Percentiles rank a stretch among this genome's conserved stretches.
These are phyloP conservation scores for Hemileccinum impolitum DNA, from an alignment of 768 basidiomycete genomes.

Conservation along the genomic window DNA sequence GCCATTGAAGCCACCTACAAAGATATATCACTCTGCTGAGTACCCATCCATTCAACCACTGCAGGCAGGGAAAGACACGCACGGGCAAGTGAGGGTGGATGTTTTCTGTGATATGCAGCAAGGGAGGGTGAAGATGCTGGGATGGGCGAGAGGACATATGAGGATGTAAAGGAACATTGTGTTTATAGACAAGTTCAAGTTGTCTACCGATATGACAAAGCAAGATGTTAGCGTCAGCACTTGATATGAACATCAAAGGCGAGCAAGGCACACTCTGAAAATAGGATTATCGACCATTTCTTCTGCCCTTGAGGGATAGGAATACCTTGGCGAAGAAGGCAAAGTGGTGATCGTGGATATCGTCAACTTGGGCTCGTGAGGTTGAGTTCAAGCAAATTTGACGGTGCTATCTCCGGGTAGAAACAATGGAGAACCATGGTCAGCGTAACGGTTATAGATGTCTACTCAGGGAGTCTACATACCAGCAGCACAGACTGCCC, in stretches of 20 bases:
- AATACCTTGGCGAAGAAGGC: slow-evolving; percentile 18
- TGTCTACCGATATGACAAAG: slow-evolving; percentile 8
- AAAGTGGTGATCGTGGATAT: slow-evolving; percentile 33
- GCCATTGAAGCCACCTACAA: too few relatives aligned
- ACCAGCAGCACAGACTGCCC: slow-evolving; percentile 33
- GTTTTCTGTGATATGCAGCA: slow-evolving; percentile 38
- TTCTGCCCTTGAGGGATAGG: slow-evolving; percentile 25
- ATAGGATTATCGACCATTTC: slow-evolving; percentile 24
- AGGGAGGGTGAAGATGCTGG: slow-evolving; percentile 37
- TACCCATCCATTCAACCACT: background rate
- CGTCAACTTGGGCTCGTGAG: slow-evolving; percentile 34
- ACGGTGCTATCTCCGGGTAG: slow-evolving; percentile 27
- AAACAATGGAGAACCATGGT: slow-evolving; percentile 1
- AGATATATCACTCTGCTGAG: background rate
- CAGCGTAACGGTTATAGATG: background rate
- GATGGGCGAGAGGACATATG: slow-evolving; percentile 27
- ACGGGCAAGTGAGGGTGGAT: slow-evolving; percentile 35
- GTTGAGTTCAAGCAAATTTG: slow-evolving; percentile 33
- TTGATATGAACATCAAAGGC: background rate
- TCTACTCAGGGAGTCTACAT: slow-evolving; percentile 1
- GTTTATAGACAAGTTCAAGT: slow-evolving; percentile 27
- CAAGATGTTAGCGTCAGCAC: background rate
- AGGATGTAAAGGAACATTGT: slow-evolving; percentile 28
- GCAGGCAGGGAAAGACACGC: slow-evolving; percentile 12
- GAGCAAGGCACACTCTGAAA: slow-evolving; percentile 12